phyloP scores from a whole-genome alignment of 1,284 basidiomycete genomes.

The Phylloboletellus chloephorus region DNA sequence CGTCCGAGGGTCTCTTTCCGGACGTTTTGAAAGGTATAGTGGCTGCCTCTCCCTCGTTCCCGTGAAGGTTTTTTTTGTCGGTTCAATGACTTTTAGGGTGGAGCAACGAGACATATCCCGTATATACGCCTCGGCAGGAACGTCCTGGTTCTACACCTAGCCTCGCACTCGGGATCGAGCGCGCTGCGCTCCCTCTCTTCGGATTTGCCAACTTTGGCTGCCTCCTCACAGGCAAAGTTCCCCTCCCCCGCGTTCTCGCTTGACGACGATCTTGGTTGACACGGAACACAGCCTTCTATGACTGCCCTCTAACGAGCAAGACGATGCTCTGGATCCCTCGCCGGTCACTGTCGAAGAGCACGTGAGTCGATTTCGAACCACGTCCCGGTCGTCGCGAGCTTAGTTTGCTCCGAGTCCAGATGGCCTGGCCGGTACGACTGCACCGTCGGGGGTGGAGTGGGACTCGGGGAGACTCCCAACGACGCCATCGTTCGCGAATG shows the following conservation, averaged over 20 bases:
- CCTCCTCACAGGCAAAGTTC: constrained; percentile 34
- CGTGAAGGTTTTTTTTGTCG: constrained; percentile 1
- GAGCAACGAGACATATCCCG: constrained; percentile 25
- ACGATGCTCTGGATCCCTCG: constrained; percentile 39
- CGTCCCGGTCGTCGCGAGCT: background rate
- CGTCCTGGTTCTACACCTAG: background rate
- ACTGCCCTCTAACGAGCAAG: constrained; percentile 19
- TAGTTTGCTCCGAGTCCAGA: constrained; percentile 18
- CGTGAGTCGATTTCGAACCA: constrained; percentile 25
- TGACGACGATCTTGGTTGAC: background rate
- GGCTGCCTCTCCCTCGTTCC: background rate
- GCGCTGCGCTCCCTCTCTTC: constrained; percentile 41
- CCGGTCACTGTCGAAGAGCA: constrained; percentile 37
- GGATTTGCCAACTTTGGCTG: constrained; percentile 41
- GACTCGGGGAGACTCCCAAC: constrained; percentile 32
- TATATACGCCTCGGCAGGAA: constrained; percentile 20
- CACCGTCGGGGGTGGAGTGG: constrained; percentile 41
- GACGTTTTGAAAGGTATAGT: constrained; percentile 21
- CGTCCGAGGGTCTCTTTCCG: constrained; percentile 12
- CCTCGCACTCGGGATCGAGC: constrained; percentile 39
- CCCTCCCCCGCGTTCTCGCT: constrained; percentile 15
- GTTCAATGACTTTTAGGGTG: constrained; percentile 12
- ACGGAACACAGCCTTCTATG: constrained; percentile 18
- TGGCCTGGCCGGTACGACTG: constrained; percentile 41
- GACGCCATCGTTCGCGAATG: constrained; percentile 38